A percentile compares a stretch with the other conserved stretches of the same genome.
Evolutionary conservation across 768 basidiomycete species (phyloP).

Genomic region (Podaxis sp.): DNA sequence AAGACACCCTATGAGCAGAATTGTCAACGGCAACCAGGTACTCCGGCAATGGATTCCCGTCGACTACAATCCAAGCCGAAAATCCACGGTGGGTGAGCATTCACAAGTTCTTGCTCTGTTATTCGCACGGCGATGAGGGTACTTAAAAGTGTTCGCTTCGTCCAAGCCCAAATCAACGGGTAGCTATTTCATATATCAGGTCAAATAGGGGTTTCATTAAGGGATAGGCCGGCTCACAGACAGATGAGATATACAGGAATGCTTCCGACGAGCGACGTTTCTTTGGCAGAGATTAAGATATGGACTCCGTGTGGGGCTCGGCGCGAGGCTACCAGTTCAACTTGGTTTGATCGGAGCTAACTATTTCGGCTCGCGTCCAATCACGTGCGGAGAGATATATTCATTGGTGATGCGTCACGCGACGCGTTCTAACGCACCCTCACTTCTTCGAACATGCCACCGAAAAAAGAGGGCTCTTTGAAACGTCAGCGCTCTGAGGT

Average conservation of each 20-base stretch:
- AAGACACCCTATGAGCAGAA: constrained; percentile 47
- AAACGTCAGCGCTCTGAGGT: constrained; percentile 11
- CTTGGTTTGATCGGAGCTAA: background rate
- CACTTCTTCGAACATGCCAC: constrained; percentile 5
- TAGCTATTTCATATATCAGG: background rate
- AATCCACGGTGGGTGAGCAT: constrained; percentile 63
- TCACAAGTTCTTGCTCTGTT: background rate
- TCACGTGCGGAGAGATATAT: background rate
- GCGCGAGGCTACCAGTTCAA: background rate
- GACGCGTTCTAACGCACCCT: background rate
- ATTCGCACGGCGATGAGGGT: background rate
- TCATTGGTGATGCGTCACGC: background rate
- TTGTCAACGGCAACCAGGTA: constrained; percentile 54
- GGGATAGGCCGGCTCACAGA: background rate
- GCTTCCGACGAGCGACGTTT: background rate
- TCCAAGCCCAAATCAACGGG: background rate
- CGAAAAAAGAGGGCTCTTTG: constrained; percentile 11
- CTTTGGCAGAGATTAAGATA: background rate
- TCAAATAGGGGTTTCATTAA: background rate
- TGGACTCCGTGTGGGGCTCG: background rate
- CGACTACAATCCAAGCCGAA: constrained; percentile 67
- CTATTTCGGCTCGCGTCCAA: background rate
- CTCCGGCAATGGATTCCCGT: constrained; percentile 50
- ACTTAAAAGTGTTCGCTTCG: background rate
- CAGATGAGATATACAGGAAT: background rate